Evolutionary conservation across 495 filamentous ascomycete genomes (phyloP).

Genomic region (Lophium mytilinum): DNA sequence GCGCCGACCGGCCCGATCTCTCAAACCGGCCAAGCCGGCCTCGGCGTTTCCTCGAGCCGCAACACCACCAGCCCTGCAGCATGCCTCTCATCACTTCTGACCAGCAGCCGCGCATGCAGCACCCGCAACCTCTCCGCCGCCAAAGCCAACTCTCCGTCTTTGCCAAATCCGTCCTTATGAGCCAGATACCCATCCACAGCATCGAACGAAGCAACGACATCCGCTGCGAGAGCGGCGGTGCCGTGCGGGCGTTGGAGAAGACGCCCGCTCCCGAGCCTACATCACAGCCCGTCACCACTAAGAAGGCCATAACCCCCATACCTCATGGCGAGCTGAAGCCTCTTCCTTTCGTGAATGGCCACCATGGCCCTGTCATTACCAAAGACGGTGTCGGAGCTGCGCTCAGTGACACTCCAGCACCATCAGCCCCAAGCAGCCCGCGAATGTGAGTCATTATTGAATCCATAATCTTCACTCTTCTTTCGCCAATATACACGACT

Average conservation of each 20-base stretch:
- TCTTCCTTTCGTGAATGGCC: constrained; percentile 2
- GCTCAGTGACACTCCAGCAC: constrained; percentile 59
- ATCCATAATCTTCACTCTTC: neutral
- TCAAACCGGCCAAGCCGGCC: too few relatives aligned
- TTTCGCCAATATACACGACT: constrained; percentile 2
- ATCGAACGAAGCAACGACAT: constrained; percentile 8
- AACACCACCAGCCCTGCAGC: neutral
- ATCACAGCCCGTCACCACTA: neutral
- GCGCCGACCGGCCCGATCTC: too few relatives aligned
- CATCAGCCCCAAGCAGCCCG: constrained; percentile 63
- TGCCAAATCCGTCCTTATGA: constrained; percentile 56
- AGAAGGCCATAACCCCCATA: neutral
- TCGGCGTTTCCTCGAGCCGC: too few relatives aligned
- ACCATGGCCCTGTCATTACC: constrained; percentile 13
- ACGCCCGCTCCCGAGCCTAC: neutral
- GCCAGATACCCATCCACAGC: constrained; percentile 29
- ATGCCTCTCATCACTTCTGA: neutral
- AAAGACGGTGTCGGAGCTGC: constrained; percentile 48
- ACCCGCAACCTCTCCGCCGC: constrained; percentile 2
- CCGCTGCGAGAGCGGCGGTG: neutral
- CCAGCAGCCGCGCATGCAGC: constrained; percentile 3
- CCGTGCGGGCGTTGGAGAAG: neutral
- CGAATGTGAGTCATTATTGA: constrained; percentile 49
- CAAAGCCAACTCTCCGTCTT: constrained; percentile 33
- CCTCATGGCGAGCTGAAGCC: constrained; percentile 18